Evolutionary conservation across 75 land plant species (phyloP).

Genomic region (Selaginella tamariscina): DNA sequence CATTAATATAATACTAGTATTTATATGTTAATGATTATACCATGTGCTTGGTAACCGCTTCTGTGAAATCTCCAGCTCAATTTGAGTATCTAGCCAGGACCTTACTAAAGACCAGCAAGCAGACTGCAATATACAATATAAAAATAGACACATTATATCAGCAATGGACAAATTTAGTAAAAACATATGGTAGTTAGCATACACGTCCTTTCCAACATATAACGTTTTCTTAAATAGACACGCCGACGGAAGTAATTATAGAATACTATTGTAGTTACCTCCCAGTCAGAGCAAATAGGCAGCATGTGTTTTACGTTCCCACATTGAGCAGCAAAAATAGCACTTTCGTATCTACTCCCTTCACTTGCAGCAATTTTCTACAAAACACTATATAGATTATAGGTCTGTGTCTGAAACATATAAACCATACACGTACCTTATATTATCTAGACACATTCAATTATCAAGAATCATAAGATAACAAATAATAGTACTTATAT

Average conservation of each 20-base stretch:
- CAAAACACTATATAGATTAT: not conserved
- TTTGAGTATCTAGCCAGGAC: conserved; percentile 83
- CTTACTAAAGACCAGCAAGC: conserved; percentile 97
- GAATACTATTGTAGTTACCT: conserved; percentile 44
- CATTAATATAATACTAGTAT: too few species aligned
- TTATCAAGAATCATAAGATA: too few species aligned
- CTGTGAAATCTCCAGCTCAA: conserved; percentile 53
- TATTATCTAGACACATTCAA: too few species aligned
- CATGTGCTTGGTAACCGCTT: conserved; percentile 24
- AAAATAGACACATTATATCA: too few species aligned
- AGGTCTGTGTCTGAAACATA: too few species aligned
- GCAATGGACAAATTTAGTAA: too few species aligned
- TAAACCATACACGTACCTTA: too few species aligned
- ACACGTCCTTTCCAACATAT: too few species aligned
- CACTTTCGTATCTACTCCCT: conserved; percentile 79
- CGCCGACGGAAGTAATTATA: conserved; percentile 1
- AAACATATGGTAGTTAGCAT: too few species aligned
- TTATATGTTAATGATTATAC: not conserved
- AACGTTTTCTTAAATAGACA: too few species aligned
- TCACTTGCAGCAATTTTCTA: conserved; percentile 69
- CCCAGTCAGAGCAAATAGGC: conserved; percentile 89
- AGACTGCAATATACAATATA: conserved; percentile 35
- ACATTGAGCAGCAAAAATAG: conserved; percentile 81
- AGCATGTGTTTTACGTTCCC: conserved; percentile 80
- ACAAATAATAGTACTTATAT: too few species aligned